phyloP scores from a whole-genome alignment of 2,329 filamentous ascomycete species.

The Cladosporium cucumerinum region DNA sequence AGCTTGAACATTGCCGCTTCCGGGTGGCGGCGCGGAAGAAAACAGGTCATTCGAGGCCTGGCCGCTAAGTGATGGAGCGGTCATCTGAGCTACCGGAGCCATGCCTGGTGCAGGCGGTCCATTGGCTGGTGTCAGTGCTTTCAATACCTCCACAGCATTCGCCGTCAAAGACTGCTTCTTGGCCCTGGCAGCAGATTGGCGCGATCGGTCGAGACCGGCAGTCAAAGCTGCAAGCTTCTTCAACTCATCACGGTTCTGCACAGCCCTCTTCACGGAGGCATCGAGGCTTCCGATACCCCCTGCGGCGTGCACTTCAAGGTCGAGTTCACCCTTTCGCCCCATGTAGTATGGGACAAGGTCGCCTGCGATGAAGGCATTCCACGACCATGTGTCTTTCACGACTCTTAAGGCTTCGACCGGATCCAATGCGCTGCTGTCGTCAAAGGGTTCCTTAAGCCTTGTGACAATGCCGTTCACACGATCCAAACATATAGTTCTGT shows the following conservation, averaged over 20 bases:
- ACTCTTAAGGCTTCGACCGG: constrained; percentile 41
- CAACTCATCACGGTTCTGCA: background rate
- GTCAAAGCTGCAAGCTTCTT: background rate
- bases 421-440: constrained; percentile 15
- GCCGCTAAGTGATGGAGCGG: background rate
- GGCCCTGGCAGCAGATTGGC: background rate
- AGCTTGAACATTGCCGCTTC: background rate
- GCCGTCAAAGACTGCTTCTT: constrained; percentile 1
- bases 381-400: constrained; percentile 48
- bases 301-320: constrained; percentile 38
- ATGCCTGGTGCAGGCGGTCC: background rate
- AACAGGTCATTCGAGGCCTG: background rate
- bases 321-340: constrained; percentile 40
- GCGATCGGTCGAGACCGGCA: background rate
- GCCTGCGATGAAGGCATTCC: constrained; percentile 45
- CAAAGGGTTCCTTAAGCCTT: constrained; percentile 18
- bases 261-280: background rate
- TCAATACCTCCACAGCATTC: background rate
- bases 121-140: background rate
- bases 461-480: constrained; percentile 19
- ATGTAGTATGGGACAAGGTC: constrained; percentile 29
- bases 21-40: background rate
- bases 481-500: constrained; percentile 2
- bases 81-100: constrained; percentile 12
- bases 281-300: constrained; percentile 44